Evolutionary conservation across 2,329 filamentous ascomycete species (phyloP), one percentile per base, ranked within the genome.

Genomic region (Epichloe glyceriae): DNA sequence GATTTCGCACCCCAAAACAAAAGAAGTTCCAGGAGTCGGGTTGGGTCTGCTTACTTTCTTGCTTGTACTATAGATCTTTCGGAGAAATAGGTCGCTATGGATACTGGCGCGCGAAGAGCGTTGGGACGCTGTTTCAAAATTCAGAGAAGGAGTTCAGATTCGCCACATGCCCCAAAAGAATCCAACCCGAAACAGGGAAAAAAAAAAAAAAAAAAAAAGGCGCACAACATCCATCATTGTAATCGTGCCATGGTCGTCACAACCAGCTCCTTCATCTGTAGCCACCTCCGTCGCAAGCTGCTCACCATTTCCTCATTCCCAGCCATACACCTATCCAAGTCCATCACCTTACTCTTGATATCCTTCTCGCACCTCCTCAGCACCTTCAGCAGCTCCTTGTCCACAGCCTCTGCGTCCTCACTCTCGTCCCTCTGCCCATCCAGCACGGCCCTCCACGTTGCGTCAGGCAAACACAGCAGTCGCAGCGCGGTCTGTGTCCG

Each of bases 401-500:
- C 54, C 1, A 72, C 72, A 30, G 60, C 59, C 7, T 34, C 56
- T 55, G 73, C 67, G 50, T 73, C 70, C 12, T 69, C 67, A 4
- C 71, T 73, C 47, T 73, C 75, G 48, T 74, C 73, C 5, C 64
- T 58, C 2, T 68, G 69, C 38, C 69, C 67, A 1, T 77, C 70
- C 41, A 79, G 73, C 37, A 67, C 60, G 48, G 63, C 60, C 34
- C 54, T 61, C 74, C 75, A 79, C 59, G 67, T 64, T 8, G 62
- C 56, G 1, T 62, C 47, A 1, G 64, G 52, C 51, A 71, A 48
- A 54, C 67, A 60, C 56, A 70, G 54, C 46, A 61, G 51, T 45
- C 76, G 60, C 45, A 79, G 56, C 5, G 75, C 78, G 11, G 78
- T 73, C 58, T 80, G 72, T 1, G 78, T 79, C 15, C 77, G 65